phyloP scores from a whole-genome alignment of 208 protist species.

The Trypanosoma rangeli region DNA sequence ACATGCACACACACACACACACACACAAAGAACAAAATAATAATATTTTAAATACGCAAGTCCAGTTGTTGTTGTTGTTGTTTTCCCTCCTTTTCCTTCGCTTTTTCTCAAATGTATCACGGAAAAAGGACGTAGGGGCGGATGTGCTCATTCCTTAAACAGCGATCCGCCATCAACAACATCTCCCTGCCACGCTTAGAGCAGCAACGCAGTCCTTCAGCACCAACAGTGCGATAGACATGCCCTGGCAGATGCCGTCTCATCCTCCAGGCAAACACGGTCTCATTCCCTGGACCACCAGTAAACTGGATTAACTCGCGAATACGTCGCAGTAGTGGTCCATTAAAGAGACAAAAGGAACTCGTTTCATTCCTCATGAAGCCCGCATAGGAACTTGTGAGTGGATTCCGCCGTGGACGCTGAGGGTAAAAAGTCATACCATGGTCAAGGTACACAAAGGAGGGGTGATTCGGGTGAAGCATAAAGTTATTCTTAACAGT shows the following conservation, averaged over 20 bases:
- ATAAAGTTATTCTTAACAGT: background rate
- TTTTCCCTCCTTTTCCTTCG: too few relatives aligned
- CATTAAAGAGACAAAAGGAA: conserved; percentile 40
- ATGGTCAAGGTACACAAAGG: conserved; percentile 45
- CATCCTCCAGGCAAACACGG: conserved; percentile 16
- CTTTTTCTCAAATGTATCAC: too few relatives aligned
- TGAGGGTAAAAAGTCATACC: conserved; percentile 32
- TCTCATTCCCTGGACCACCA: conserved; percentile 4
- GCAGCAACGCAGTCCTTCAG: background rate
- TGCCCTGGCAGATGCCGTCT: conserved; percentile 1
- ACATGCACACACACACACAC: too few relatives aligned
- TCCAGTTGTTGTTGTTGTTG: too few relatives aligned
- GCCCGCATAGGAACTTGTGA: conserved; percentile 15
- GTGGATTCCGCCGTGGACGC: conserved; percentile 27
- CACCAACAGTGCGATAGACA: conserved; percentile 15
- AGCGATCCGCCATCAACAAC: conserved; percentile 18
- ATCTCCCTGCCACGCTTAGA: conserved; percentile 12
- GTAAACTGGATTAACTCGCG: conserved; percentile 3
- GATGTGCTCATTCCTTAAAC: conserved; percentile 22
- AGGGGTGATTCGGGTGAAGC: conserved; percentile 35
- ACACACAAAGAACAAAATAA: background rate
- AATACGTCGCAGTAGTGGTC: conserved; percentile 25
- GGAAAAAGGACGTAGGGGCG: conserved; percentile 23
- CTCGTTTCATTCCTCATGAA: conserved; percentile 17
- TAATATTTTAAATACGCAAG: too few relatives aligned